These are phyloP conservation scores for Boletus reticulatus DNA, from an alignment of 768 basidiomycete species.

Conservation along the genomic window DNA sequence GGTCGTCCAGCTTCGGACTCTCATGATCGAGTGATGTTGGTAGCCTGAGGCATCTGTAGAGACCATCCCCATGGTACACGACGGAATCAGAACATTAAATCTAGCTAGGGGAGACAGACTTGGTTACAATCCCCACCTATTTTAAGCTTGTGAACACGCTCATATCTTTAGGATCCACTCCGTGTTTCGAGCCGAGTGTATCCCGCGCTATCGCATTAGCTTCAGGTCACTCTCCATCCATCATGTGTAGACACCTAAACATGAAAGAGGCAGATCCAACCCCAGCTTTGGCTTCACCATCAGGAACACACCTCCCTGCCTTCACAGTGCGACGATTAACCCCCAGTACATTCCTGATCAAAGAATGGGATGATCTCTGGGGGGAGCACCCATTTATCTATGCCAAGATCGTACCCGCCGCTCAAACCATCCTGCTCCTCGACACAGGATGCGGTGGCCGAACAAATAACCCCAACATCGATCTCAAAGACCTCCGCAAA, in stretches of 20 bases:
- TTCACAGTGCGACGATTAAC: constrained; percentile 38
- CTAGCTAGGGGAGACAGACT: too few relatives aligned
- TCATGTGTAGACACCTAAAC: constrained; percentile 16
- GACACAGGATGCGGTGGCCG: constrained; percentile 57
- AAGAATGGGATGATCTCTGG: constrained; percentile 51
- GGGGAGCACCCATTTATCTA: constrained; percentile 56
- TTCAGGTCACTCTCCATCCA: too few relatives aligned
- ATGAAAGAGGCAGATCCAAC: not conserved
- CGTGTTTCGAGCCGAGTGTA: too few relatives aligned
- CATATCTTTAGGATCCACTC: too few relatives aligned
- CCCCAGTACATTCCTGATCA: constrained; percentile 41
- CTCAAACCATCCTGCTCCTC: constrained; percentile 44
- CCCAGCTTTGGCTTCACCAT: not conserved
- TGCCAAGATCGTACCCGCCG: constrained; percentile 40
- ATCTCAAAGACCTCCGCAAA: constrained; percentile 42
- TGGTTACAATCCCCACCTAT: too few relatives aligned
- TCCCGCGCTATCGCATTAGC: too few relatives aligned
- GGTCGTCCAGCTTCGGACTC: constrained; percentile 1
- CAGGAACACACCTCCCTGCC: constrained; percentile 16
- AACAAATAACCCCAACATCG: constrained; percentile 38
- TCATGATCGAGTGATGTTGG: too few relatives aligned
- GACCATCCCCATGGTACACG: too few relatives aligned
- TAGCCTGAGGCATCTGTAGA: too few relatives aligned
- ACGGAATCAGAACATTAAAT: too few relatives aligned
- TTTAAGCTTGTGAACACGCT: too few relatives aligned